phyloP scores from a whole-genome alignment of 257 asterid species.

The Solanum tarapatanum region DNA sequence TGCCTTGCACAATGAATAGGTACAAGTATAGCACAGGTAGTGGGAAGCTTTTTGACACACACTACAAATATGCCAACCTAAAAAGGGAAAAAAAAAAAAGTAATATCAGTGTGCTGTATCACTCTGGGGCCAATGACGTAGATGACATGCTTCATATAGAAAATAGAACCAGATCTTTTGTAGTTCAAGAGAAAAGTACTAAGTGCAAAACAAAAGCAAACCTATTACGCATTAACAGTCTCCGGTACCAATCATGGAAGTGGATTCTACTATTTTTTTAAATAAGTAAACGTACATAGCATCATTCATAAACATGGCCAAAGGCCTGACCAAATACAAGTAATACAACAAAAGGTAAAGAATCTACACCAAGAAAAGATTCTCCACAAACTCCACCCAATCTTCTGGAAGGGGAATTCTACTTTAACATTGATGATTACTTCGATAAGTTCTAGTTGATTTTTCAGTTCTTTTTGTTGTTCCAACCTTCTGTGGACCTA shows the following conservation, averaged over 20 bases:
- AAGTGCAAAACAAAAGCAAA: background rate
- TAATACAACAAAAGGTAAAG: background rate
- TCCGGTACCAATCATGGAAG: background rate
- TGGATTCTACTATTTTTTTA: background rate
- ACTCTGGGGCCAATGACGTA: background rate
- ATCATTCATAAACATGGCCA: background rate
- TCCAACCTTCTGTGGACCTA: background rate
- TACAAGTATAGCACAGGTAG: conserved; percentile 84
- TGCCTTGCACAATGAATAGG: conserved; percentile 89
- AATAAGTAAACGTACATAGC: background rate
- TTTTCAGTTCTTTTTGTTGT: background rate
- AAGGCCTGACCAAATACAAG: background rate
- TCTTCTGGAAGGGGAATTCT: background rate
- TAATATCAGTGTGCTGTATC: conserved; percentile 2
- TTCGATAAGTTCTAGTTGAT: background rate
- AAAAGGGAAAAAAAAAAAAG: conserved; percentile 8
- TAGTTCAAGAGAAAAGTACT: background rate
- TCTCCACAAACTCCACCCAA: background rate
- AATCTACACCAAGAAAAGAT: background rate
- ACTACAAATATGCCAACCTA: conserved; percentile 99
- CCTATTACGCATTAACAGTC: background rate
- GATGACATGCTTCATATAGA: background rate
- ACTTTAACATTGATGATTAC: background rate
- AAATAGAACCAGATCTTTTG: background rate
- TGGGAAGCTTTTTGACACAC: conserved; percentile 67